Evolutionary conservation across 257 asterid genomes (phyloP).

Genomic region (Primulina tabacum): DNA sequence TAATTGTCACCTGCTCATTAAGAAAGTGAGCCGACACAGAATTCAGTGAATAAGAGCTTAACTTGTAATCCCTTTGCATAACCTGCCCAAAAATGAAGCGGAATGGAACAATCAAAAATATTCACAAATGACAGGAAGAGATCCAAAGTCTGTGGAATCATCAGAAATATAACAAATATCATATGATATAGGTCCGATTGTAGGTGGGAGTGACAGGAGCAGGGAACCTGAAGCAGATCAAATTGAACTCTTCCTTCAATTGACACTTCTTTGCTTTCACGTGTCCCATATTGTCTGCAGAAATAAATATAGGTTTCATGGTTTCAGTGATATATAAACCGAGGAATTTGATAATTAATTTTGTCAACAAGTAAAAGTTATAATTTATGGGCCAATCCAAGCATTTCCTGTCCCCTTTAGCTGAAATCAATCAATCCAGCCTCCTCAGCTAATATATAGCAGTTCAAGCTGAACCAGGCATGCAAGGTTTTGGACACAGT

Average conservation of each 20-base stretch:
- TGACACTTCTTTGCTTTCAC: slow-evolving; percentile 95
- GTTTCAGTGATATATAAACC: slow-evolving; percentile 7
- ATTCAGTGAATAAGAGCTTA: slow-evolving; percentile 92
- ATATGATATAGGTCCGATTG: slow-evolving; percentile 10
- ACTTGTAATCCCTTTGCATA: slow-evolving; percentile 88
- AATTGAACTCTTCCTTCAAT: slow-evolving; percentile 97
- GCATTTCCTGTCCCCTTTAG: neutral
- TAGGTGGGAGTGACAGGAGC: neutral
- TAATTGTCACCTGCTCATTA: slow-evolving; percentile 70
- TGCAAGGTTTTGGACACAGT: neutral
- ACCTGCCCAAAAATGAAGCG: slow-evolving; percentile 47
- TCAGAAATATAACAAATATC: slow-evolving; percentile 20
- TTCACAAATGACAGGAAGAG: slow-evolving; percentile 16
- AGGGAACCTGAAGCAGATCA: slow-evolving; percentile 86
- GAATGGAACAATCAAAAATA: slow-evolving; percentile 18
- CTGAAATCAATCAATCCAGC: neutral
- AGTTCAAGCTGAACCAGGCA: neutral
- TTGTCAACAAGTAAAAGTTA: too few species aligned
- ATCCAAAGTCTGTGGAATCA: slow-evolving; percentile 16
- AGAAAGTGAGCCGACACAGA: slow-evolving; percentile 98
- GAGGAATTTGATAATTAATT: neutral
- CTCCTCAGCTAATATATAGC: neutral
- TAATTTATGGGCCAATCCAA: neutral
- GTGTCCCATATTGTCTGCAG: slow-evolving; percentile 88
- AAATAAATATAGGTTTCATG: neutral